Evolutionary conservation across 768 basidiomycete genomes (phyloP).

Genomic region (Macrolepiota fuliginosa): DNA sequence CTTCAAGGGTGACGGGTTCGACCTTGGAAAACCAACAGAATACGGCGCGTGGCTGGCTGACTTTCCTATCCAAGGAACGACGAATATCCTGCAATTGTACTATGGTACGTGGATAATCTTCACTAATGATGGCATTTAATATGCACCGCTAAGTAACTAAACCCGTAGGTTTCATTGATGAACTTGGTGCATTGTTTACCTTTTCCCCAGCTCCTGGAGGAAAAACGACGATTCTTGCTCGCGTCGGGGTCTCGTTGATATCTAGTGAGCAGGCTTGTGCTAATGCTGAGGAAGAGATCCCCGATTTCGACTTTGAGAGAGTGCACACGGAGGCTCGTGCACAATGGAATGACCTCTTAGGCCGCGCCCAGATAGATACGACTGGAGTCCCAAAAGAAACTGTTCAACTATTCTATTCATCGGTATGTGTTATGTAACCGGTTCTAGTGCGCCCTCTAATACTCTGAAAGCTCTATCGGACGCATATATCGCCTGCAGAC

Average conservation of each 20-base stretch:
- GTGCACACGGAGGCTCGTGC: constrained; percentile 41
- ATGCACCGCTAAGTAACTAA: neutral
- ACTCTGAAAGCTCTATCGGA: constrained; percentile 46
- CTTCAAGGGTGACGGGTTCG: constrained; percentile 53
- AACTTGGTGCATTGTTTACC: constrained; percentile 52
- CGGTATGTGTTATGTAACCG: constrained; percentile 29
- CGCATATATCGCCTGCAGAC: constrained; percentile 63
- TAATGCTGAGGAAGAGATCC: constrained; percentile 61
- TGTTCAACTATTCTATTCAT: constrained; percentile 57
- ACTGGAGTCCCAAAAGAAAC: constrained; percentile 46
- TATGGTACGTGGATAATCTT: constrained; percentile 32
- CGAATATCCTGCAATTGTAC: constrained; percentile 46
- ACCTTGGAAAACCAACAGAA: constrained; percentile 45
- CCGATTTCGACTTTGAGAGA: constrained; percentile 51
- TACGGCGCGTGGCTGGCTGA: constrained; percentile 54
- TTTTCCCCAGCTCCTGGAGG: constrained; percentile 41
- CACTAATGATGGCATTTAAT: neutral
- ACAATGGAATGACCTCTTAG: constrained; percentile 58
- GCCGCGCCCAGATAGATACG: constrained; percentile 51
- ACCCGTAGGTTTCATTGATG: constrained; percentile 40
- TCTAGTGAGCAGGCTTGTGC: constrained; percentile 58
- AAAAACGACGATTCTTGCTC: constrained; percentile 47
- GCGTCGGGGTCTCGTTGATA: constrained; percentile 66
- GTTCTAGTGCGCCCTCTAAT: neutral
- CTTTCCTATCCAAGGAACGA: constrained; percentile 44